These are phyloP conservation scores for Leptographium radiaticola DNA, from an alignment of 2,329 filamentous ascomycete species.

Conservation along the genomic window DNA sequence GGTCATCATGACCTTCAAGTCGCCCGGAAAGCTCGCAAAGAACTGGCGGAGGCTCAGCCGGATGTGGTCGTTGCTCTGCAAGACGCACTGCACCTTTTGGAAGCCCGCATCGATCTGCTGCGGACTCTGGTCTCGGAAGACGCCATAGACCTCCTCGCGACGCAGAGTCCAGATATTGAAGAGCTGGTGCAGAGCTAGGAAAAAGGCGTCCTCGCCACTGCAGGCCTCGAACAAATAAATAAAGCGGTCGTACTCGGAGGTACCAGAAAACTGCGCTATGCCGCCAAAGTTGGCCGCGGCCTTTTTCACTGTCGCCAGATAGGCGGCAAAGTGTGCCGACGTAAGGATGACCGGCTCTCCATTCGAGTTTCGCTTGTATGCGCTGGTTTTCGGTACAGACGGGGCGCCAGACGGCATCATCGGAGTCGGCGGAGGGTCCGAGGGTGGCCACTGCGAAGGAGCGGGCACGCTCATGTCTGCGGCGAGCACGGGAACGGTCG, in stretches of 20 bases:
- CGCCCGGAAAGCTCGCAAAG: slow-evolving; percentile 24
- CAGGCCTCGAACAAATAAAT: slow-evolving; percentile 46
- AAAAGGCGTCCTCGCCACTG: slow-evolving; percentile 42
- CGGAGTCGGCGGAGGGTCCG: too few relatives aligned
- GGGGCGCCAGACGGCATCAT: too few relatives aligned
- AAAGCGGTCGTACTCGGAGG: slow-evolving; percentile 23
- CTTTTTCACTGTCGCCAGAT: too few relatives aligned
- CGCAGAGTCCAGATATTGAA: slow-evolving; percentile 43
- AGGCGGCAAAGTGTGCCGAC: too few relatives aligned
- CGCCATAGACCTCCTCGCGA: slow-evolving; percentile 20
- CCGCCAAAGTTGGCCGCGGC: too few relatives aligned
- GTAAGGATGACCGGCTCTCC: too few relatives aligned
- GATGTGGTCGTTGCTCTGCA: slow-evolving; percentile 25
- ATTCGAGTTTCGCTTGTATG: too few relatives aligned
- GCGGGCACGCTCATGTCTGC: too few relatives aligned
- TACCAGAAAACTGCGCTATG: too few relatives aligned
- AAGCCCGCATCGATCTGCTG: slow-evolving; percentile 21
- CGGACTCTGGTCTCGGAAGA: slow-evolving; percentile 18
- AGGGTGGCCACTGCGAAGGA: too few relatives aligned
- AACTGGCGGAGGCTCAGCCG: slow-evolving; percentile 16
- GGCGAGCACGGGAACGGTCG: too few relatives aligned
- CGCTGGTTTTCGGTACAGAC: too few relatives aligned
- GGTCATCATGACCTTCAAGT: slow-evolving; percentile 8
- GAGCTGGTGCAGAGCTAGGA: slow-evolving; percentile 51
- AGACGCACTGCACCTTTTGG: slow-evolving; percentile 19